Evolutionary conservation across 169 alveolate genomes (phyloP).

Genomic region (Cyclospora cayetanensis): DNA sequence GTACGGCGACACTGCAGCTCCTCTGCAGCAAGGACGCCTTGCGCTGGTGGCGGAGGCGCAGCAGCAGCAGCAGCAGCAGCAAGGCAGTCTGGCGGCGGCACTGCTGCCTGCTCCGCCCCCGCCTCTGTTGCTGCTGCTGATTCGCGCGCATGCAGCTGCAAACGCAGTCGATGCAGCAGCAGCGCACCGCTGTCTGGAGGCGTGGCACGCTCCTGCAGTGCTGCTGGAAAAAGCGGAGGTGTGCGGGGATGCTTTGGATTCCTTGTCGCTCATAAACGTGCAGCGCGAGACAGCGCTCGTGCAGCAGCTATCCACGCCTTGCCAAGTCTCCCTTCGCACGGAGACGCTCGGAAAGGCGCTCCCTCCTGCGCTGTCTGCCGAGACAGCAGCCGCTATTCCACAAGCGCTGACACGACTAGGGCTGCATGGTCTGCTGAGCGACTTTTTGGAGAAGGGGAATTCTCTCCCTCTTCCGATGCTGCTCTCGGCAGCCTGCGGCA

Average conservation of each 20-base stretch:
- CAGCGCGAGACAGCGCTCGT: not conserved
- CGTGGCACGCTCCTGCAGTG: constrained; percentile 44
- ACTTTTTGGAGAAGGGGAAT: not conserved
- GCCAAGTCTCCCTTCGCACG: too few relatives aligned
- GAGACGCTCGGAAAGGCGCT: not conserved
- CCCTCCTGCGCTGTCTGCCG: not conserved
- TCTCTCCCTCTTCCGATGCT: too few relatives aligned
- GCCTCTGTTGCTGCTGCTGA: constrained; percentile 44
- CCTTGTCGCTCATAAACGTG: not conserved
- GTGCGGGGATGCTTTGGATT: not conserved
- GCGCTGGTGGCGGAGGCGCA: constrained; percentile 7
- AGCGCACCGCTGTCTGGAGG: constrained; percentile 33
- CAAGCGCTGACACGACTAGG: not conserved
- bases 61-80: constrained; percentile 33
- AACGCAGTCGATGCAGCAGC: constrained; percentile 46
- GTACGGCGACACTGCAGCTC: constrained; percentile 22
- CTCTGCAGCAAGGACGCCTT: constrained; percentile 19
- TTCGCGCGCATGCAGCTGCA: constrained; percentile 31
- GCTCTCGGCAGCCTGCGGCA: not conserved
- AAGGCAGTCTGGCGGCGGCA: constrained; percentile 34
- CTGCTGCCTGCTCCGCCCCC: constrained; percentile 56
- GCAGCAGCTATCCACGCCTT: too few relatives aligned
- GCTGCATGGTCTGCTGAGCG: constrained; percentile 12
- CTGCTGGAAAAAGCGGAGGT: not conserved
- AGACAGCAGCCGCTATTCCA: not conserved